Evolutionary conservation across 2,329 filamentous ascomycete genomes (phyloP).

Genomic region (Fusarium brachygibbosum): DNA sequence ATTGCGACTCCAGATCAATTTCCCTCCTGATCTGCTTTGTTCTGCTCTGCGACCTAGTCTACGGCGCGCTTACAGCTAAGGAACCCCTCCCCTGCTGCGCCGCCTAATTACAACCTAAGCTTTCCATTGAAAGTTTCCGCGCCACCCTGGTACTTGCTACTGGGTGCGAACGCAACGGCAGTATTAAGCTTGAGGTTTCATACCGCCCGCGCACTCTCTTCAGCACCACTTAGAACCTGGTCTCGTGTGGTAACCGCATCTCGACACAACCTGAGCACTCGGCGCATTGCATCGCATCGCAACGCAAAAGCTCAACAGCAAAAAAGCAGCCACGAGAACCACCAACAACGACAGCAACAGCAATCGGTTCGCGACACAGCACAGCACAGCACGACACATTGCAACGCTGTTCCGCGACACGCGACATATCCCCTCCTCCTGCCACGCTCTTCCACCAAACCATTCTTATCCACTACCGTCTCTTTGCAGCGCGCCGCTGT

Average conservation of each 20-base stretch:
- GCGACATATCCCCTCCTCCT: constrained; percentile 31
- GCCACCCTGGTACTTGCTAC: constrained; percentile 31
- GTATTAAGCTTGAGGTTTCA: constrained; percentile 42
- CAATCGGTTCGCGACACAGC: constrained; percentile 33
- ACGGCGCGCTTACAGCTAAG: constrained; percentile 33
- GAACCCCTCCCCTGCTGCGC: constrained; percentile 40
- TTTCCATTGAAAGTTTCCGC: constrained; percentile 40
- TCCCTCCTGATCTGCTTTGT: constrained; percentile 12
- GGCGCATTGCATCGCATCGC: constrained; percentile 39
- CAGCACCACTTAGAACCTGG: constrained; percentile 48
- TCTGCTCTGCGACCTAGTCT: constrained; percentile 6
- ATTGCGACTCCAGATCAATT: constrained; percentile 33
- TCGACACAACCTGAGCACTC: constrained; percentile 44
- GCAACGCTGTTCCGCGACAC: constrained; percentile 41
- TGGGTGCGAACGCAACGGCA: constrained; percentile 39
- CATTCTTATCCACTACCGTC: constrained; percentile 25
- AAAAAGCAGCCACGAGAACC: constrained; percentile 32
- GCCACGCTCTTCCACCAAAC: constrained; percentile 17
- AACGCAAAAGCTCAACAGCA: constrained; percentile 29
- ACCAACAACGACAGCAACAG: constrained; percentile 8
- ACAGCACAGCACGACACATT: constrained; percentile 33
- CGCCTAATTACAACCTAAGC: constrained; percentile 27
- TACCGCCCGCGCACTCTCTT: constrained; percentile 42
- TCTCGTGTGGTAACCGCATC: constrained; percentile 49
- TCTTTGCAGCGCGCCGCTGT: constrained; percentile 44